Conservation (phyloP, 2,329 filamentous ascomycete genomes). For the Sporothrix pseudoabietina region DNA sequence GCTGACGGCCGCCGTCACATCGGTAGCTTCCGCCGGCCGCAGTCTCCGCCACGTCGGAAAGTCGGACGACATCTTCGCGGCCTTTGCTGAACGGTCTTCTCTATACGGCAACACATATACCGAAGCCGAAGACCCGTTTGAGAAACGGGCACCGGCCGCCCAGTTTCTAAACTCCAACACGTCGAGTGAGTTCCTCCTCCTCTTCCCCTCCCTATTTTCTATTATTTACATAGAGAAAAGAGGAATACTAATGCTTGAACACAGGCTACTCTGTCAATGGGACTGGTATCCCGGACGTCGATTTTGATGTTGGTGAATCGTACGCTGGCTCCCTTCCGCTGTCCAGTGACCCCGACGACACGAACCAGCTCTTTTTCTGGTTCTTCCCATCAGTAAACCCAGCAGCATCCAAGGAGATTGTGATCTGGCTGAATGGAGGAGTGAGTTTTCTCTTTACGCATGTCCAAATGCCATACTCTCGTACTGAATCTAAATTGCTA, state of each 20-base stretch:
- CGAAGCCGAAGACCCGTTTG: not conserved
- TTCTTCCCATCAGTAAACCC: slow-evolving; percentile 63
- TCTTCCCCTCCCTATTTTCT: no score
- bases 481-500: not conserved
- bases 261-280: slow-evolving; percentile 67
- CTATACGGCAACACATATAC: not conserved
- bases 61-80: slow-evolving; percentile 9
- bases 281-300: slow-evolving; percentile 64
- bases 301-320: slow-evolving; percentile 68
- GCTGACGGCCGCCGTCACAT: slow-evolving; percentile 22
- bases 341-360: slow-evolving; percentile 48
- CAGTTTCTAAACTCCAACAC: slow-evolving; percentile 35
- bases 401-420: slow-evolving; percentile 57
- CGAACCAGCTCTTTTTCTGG: slow-evolving; percentile 63
- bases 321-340: slow-evolving; percentile 67
- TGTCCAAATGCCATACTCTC: not conserved
- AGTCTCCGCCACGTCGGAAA: slow-evolving; percentile 33
- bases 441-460: slow-evolving; percentile 38
- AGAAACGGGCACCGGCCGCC: not conserved
- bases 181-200: slow-evolving; percentile 28
- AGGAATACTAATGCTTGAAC: no score
- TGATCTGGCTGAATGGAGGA: slow-evolving; percentile 64
- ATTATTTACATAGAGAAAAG: not conserved
- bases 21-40: slow-evolving; percentile 29
- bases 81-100: not conserved